These are phyloP conservation scores for Solanum neorickii DNA, from an alignment of 257 asterid genomes.

Conservation along the genomic window DNA sequence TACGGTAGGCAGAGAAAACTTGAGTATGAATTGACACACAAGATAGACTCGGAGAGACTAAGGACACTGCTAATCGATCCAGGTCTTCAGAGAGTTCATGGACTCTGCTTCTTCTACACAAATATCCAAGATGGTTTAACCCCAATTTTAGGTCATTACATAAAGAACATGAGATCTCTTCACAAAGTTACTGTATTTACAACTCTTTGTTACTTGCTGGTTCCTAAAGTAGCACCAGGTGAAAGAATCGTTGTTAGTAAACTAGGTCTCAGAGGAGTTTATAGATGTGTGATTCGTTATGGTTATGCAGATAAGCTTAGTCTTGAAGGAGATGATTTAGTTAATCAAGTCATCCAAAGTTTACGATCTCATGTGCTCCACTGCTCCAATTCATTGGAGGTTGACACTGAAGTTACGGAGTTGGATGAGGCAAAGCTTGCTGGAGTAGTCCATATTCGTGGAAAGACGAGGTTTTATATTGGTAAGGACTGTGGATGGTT, in stretches of 20 bases:
- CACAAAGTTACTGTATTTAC: constrained; percentile 44
- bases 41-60: constrained; percentile 37
- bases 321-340: constrained; percentile 31
- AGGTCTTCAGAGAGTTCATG: constrained; percentile 25
- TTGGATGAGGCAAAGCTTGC: constrained; percentile 16
- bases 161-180: constrained; percentile 39
- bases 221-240: constrained; percentile 19
- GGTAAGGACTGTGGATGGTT: constrained; percentile 34
- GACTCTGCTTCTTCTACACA: constrained; percentile 57
- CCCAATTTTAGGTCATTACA: constrained; percentile 52
- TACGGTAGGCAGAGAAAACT: constrained; percentile 47
- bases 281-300: constrained; percentile 46
- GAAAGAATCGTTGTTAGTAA: constrained; percentile 39
- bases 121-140: constrained; percentile 57
- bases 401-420: constrained; percentile 4
- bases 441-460: constrained; percentile 41
- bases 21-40: constrained; percentile 30
- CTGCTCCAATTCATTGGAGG: neutral
- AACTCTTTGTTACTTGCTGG: constrained; percentile 38
- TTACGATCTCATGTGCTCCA: constrained; percentile 8
- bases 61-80: constrained; percentile 18
- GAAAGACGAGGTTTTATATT: constrained; percentile 31
- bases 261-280: constrained; percentile 40
- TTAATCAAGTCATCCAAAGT: constrained; percentile 11
- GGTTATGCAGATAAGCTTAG: constrained; percentile 45